These are phyloP conservation scores for Candida multigemmis DNA, from an alignment of 805 yeast species.

Conservation along the genomic window DNA sequence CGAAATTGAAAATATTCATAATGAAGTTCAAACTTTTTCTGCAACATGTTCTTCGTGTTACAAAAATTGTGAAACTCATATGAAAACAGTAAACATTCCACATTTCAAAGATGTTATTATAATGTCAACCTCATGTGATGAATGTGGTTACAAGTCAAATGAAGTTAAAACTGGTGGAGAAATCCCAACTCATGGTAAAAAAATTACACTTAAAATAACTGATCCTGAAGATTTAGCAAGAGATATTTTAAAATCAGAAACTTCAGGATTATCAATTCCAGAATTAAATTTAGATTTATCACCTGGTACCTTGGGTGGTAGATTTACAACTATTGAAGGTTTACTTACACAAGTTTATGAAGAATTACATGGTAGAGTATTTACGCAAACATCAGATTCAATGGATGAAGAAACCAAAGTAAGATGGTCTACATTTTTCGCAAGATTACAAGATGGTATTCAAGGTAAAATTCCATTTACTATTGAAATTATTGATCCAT, in stretches of 20 bases:
- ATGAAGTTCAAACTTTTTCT: constrained; percentile 87
- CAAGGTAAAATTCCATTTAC: constrained; percentile 81
- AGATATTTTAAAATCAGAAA: constrained; percentile 90
- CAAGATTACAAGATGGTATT: constrained; percentile 64
- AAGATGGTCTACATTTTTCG: constrained; percentile 81
- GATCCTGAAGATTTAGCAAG: constrained; percentile 91
- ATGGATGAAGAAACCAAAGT: constrained; percentile 71
- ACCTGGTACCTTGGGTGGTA: constrained; percentile 95
- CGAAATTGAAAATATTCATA: constrained; percentile 75
- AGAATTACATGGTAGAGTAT: constrained; percentile 79
- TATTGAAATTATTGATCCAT: constrained; percentile 84
- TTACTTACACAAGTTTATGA: constrained; percentile 80
- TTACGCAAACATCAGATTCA: constrained; percentile 80
- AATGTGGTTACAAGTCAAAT: constrained; percentile 92
- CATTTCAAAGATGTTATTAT: constrained; percentile 96
- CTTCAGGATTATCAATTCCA: constrained; percentile 79
- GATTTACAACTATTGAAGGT: constrained; percentile 97
- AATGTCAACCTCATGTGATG: constrained; percentile 89
- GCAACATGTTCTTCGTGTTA: constrained; percentile 92
- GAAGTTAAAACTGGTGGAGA: constrained; percentile 99
- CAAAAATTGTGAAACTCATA: constrained; percentile 79
- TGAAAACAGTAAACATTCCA: constrained; percentile 95
- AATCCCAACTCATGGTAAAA: constrained; percentile 78
- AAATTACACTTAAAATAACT: constrained; percentile 61
- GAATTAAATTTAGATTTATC: constrained; percentile 85